Evolutionary conservation across 129 eudicot genomes (phyloP), one percentile per base, ranked within the genome.

Genomic region (Calendula officinalis): DNA sequence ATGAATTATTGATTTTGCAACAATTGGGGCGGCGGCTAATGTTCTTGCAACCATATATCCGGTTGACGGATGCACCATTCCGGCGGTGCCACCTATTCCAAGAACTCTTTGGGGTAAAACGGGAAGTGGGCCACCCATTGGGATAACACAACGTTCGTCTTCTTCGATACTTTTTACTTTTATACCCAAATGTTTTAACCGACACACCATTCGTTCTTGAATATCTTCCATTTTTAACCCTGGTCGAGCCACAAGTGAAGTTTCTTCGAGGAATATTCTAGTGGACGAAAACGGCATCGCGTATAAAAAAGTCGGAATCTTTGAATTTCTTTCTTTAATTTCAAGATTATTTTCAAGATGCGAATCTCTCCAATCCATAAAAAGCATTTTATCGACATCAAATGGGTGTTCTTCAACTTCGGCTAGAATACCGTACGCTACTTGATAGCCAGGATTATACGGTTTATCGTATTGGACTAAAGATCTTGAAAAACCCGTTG

Each of bases 41-140:
- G 99, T 94, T 77, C 99, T 70, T n/a, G 99, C 99, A 1, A 94
- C 99, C 99, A 94, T 94, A 53, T 94, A 94, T 52, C 99, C 99
- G 3, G 99, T 94, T 7, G 99, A 94, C 13, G 99, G 99, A 47
- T 94, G 99, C 79, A 94, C 99, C 99, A 94, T 88, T 0, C 97
- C 99, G 4, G 99, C 99, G 5, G 99, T 94, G 48, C 99, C 99
- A 1, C 99, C 99, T 41, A 94, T 94, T 61, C 99, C 97, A 30
- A 94, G 87, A n/a, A 94, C 99, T 36, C 99, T 57, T 60, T 94
- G 99, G 50, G 99, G 99, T 16, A 94, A 57, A 5, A 94, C 90
- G 0, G 99, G 99, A 15, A 94, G 90, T 2, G 99, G 99, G 41
- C 97, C 99, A 2, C 99, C 99, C 99, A 88, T 94, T 5, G 99